Percentiles rank a stretch among this genome's conserved stretches.
phyloP scores from a whole-genome alignment of 1,284 basidiomycete species.

The Phellinidium pouzarii region DNA sequence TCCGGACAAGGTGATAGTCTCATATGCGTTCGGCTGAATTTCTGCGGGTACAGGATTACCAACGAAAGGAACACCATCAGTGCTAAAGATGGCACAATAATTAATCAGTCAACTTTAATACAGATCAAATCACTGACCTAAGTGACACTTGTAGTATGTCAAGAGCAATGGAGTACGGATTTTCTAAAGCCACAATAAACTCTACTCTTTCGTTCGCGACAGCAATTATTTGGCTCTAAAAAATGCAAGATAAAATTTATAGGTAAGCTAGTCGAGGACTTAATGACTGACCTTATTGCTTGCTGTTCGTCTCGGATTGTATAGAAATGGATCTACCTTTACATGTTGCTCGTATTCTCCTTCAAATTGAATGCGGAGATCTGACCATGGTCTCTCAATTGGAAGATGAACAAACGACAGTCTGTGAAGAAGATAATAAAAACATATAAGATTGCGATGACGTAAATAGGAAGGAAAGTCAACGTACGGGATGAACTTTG shows the following conservation, averaged over 20 bases:
- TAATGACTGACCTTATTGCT: constrained; percentile 48
- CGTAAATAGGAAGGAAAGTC: background rate
- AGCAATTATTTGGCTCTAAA: constrained; percentile 53
- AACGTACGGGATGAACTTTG: constrained; percentile 71
- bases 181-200: constrained; percentile 79
- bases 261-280: background rate
- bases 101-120: background rate
- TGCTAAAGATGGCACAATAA: constrained; percentile 40
- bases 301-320: constrained; percentile 71
- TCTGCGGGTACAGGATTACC: constrained; percentile 51
- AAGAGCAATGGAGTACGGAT: constrained; percentile 87
- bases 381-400: constrained; percentile 61
- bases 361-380: constrained; percentile 40
- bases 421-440: constrained; percentile 33
- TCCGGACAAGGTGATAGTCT: constrained; percentile 68
- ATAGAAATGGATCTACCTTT: constrained; percentile 75
- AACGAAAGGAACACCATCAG: constrained; percentile 73
- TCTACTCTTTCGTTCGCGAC: constrained; percentile 83
- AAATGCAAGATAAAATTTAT: constrained; percentile 8
- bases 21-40: constrained; percentile 70
- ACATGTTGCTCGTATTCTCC: constrained; percentile 33
- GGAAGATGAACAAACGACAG: constrained; percentile 67
- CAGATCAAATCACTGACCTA: constrained; percentile 44
- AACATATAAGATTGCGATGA: too few species aligned
- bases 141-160: constrained; percentile 78